Base-by-base conservation (phyloP, 306 rosid genomes). In the Carpinus fangiana region DNA sequence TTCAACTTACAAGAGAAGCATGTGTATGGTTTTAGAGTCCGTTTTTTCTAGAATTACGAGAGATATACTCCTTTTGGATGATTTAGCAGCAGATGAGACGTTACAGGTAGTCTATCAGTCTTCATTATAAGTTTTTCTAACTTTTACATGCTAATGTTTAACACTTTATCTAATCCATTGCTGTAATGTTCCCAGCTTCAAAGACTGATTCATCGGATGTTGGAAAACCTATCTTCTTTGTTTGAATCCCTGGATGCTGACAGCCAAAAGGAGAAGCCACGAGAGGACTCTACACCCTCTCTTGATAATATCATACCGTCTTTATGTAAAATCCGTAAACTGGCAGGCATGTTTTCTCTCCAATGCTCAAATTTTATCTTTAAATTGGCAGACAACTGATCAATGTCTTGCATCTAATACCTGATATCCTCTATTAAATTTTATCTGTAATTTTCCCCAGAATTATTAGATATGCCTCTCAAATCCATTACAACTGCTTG, bases 41-140 rank as follows among this genome's bases (percentile, higher is more conserved):
- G 93, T 92, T 82, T 91, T 95, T 87, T 91, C 89, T 61, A 88
- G 96, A 85, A 90, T 92, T 53, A 66, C 87, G 1, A 88, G 81
- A 82, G 98, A 95, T 82, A 86, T 90, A 81, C 93, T 92, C 74
- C 86, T 89, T 74, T 78, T 94, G 70, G 98, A 94, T 86, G 98
- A 95, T 89, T 90, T 95, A 62, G 98, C 98, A 70, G 98, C 95
- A 28, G 97, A 95, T 46, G 97, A 94, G 88, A 94, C 98, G 45
- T 83, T 94, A 79, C 90, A 94, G 98, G 98, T 90, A 54, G 74
- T 72, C 52, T 48, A 66, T 31, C 12, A 38, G 10, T 75, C 20
- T 0, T 55, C 79, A 12, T 10, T 56, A 47, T 48, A 31, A 38
- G 7, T 48, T 73, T 82, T 28, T 74, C 48, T 73, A 76, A 34